Base-by-base conservation (phyloP, 2,329 filamentous ascomycete genomes). In the Penicillium hesseltinei region DNA sequence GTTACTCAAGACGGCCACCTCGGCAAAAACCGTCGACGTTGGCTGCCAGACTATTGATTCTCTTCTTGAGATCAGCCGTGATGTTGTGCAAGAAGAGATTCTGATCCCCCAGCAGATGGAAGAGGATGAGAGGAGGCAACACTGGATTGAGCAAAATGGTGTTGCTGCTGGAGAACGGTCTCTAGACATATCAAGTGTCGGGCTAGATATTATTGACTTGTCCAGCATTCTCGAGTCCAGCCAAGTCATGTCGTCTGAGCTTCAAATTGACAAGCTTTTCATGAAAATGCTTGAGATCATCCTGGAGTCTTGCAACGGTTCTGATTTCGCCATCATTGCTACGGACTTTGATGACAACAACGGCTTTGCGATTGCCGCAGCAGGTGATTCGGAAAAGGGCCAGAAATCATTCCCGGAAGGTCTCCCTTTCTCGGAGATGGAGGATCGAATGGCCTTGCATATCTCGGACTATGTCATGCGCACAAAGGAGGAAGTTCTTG, bases 271-370 rank as follows among this genome's bases (percentile, higher is more conserved):
- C 58, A 82, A 81, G 49, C 76, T 88, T 4, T 75, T 88, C 54
- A 79, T 80, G 2, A 87, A 86, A 70, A 85, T 88, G 79, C 82
- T 84, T 17, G 81, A 83, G 55, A 87, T 88, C 59, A 86, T 88
- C 33, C 71, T 87, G 7, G 84, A 88, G 63, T 84, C 83, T 1
- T 86, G 84, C 17, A 84, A 84, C 23, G 79, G 79, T 0, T 84
- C 84, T 3, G 83, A 85, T 38, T 77, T 85, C 29, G 84, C 82
- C 31, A 83, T 82, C 1, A 83, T 88, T 54, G 81, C 84, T 40
- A 82, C 85, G 6, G 82, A 87, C 63, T 83, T 83, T 46, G 81
- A 84, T 49, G 79, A 82, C 42, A 77, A 78, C 27, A 77, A 78
- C 27, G 80, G 85, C 10, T 88, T 85, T 80, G 81, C 77, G 51